These are phyloP conservation scores for Nicotiana knightiana DNA, from an alignment of 257 asterid species.

Conservation along the genomic window DNA sequence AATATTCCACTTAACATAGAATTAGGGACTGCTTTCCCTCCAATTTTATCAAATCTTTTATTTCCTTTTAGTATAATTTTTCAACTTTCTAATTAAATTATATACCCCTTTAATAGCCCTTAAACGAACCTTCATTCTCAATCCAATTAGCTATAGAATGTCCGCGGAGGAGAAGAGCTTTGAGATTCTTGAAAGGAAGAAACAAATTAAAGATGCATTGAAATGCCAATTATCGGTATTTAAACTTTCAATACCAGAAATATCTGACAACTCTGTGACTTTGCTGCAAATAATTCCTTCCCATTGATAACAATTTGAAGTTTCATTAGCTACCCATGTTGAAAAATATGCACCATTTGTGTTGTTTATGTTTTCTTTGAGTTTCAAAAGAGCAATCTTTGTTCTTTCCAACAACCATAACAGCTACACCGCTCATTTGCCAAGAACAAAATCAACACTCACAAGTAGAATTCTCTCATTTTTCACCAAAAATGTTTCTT, in stretches of 20 bases:
- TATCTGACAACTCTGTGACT: background rate
- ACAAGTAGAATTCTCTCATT: background rate
- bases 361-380: background rate
- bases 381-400: background rate
- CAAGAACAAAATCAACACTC: background rate
- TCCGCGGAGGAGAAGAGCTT: background rate
- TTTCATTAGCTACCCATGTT: background rate
- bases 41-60: no score
- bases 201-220: background rate
- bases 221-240: background rate
- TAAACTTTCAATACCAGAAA: background rate
- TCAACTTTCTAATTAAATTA: no score
- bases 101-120: no score
- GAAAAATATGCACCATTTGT: background rate
- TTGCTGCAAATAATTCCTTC: background rate
- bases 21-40: no score
- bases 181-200: background rate
- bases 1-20: no score
- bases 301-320: background rate
- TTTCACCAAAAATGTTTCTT: background rate
- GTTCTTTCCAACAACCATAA: background rate
- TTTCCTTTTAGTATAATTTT: no score
- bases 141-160: background rate
- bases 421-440: background rate
- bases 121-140: background rate